Percentiles rank a stretch among this genome's conserved stretches.
phyloP scores from a whole-genome alignment of 306 rosid species.

The Erythrophleum fordii region DNA sequence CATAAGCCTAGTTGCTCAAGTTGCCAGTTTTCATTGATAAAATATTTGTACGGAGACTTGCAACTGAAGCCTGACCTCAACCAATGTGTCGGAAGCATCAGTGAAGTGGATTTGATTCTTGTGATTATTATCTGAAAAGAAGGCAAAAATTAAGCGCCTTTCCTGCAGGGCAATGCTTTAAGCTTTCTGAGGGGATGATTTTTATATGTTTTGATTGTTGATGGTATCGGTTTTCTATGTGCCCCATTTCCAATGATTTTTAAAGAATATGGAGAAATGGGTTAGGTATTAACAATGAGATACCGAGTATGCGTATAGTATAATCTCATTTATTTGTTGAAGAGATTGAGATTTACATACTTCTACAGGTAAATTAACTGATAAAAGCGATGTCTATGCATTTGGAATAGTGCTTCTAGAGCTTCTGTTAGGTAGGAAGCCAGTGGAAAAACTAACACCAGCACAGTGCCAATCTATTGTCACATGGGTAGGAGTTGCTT shows the following conservation, averaged over 20 bases:
- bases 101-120: conserved; percentile 37
- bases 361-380: conserved; percentile 87
- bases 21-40: conserved; percentile 41
- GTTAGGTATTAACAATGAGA: conserved; percentile 7
- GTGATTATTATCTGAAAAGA: conserved; percentile 38
- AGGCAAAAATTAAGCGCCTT: conserved; percentile 37
- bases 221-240: background rate
- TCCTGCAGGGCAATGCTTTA: background rate
- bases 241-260: conserved; percentile 12
- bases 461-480: conserved; percentile 95
- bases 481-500: conserved; percentile 78
- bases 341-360: background rate
- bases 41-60: conserved; percentile 23
- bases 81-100: conserved; percentile 25
- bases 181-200: background rate
- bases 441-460: conserved; percentile 87
- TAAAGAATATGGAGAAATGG: background rate
- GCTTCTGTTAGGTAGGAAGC: conserved; percentile 89
- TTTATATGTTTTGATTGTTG: background rate
- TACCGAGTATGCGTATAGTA: background rate
- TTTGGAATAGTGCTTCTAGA: conserved; percentile 96
- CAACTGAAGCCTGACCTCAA: conserved; percentile 28
- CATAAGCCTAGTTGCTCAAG: conserved; percentile 34
- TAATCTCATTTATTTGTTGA: conserved; percentile 8
- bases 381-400: conserved; percentile 96